Conservation (phyloP, 176 grass and related monocot species). For the Avena sativa region DNA sequence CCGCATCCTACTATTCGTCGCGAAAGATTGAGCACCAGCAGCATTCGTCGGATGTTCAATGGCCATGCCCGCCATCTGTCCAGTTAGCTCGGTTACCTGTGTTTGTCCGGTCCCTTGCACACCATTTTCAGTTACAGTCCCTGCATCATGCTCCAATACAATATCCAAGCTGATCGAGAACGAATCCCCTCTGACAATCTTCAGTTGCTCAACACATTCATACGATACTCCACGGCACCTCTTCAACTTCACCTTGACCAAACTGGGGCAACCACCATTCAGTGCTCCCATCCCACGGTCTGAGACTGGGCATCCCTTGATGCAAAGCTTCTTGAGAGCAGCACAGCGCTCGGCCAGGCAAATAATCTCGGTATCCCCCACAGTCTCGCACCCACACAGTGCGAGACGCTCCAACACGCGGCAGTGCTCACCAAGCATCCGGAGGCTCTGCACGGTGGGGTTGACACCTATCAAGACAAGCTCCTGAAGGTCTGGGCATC, state of each 20-base stretch:
- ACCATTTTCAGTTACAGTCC: slow-evolving; percentile 52
- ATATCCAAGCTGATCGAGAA: slow-evolving; percentile 68
- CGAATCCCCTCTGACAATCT: slow-evolving; percentile 52
- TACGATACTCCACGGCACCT: slow-evolving; percentile 75
- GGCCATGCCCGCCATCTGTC: slow-evolving; percentile 47
- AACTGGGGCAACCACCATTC: slow-evolving; percentile 71
- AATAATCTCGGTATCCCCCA: slow-evolving; percentile 86
- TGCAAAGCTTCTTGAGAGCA: slow-evolving; percentile 93
- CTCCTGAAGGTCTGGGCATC: slow-evolving; percentile 77
- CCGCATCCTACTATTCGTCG: slow-evolving; percentile 55
- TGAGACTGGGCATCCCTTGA: slow-evolving; percentile 92
- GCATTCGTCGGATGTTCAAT: slow-evolving; percentile 48
- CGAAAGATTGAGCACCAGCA: slow-evolving; percentile 41
- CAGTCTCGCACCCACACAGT: slow-evolving; percentile 80
- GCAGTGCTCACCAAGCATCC: slow-evolving; percentile 76
- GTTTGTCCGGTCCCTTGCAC: slow-evolving; percentile 45
- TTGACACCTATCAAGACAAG: slow-evolving; percentile 92
- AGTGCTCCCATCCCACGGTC: slow-evolving; percentile 86
- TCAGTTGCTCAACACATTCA: slow-evolving; percentile 68
- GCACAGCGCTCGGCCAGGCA: slow-evolving; percentile 83
- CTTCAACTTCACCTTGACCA: slow-evolving; percentile 98
- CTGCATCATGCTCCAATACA: slow-evolving; percentile 56
- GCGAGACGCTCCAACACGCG: slow-evolving; percentile 82
- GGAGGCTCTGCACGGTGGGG: slow-evolving; percentile 69
- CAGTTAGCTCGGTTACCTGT: slow-evolving; percentile 46